Base-by-base conservation (phyloP, 192 early-diverging fungal genomes). In the Oehlia diaphana region DNA sequence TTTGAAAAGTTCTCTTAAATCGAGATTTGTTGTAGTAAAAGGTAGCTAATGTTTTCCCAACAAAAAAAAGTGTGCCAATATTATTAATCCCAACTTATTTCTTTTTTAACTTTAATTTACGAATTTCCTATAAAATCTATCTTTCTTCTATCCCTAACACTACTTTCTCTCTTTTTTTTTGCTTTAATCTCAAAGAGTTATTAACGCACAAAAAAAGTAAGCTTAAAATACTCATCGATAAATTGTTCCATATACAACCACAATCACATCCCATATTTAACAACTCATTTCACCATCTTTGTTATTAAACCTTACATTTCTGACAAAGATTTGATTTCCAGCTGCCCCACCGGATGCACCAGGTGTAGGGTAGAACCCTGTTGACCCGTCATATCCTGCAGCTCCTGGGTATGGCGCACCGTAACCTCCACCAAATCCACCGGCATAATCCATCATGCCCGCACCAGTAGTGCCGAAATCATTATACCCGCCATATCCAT, bases 21-120 rank as follows among this genome's bases (percentile, higher is more conserved):
- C 89, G 63, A 89, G 84, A 71, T 86, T 83, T 10, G 88, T 90
- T 12, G 89, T 90, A 14, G 88, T 84, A n/a, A 86, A 89, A 4
- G 89, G 88, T 21, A 90, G 53, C 89, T 90, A 62, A 67, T 74
- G 39, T 26, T 70, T 39, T 39, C 68, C 68, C 68, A 70, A 70
- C 68, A 70, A 70, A 70, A 70, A 70, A 37, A 70, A 70, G 37
- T 9, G 28, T 16, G 16, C 35, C 68, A 19, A 39, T 39, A 42
- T 70, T 70, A 70, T 70, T 70, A 70, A 70, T 70, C 35, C 68
- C 64, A 28, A 65, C n/a, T 28, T 28, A 4, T 28, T 23, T 31
- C 64, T 65, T 65, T 64, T 64, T 65, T 31, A 65, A 28, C 64
- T 28, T 65, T 14, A 5, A 23, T 28, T 47, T 65, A 23, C 0